Base-by-base conservation (phyloP, 129 eudicot genomes). In the Chrysanthemum makinoi region DNA sequence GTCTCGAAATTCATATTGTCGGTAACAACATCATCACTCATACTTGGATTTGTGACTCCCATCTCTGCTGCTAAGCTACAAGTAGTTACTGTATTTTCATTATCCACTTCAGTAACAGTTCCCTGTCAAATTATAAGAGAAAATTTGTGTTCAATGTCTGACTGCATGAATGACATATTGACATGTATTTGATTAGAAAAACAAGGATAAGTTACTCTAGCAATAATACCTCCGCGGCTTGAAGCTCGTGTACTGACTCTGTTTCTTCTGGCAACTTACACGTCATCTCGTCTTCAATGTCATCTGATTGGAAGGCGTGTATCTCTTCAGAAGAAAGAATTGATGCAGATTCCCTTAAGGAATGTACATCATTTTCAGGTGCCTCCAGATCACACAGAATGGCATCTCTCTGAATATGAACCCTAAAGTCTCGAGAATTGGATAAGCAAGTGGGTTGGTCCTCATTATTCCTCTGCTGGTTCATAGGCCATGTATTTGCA, bases 381-480 rank as follows among this genome's bases (percentile, higher is more conserved):
- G 16, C 67, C 67, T 66, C 72, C 62, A 70, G 75, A 65, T 53
- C 69, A 28, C 54, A 65, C 63, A 8, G 80, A 72, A 30, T 54
- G 28, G 55, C 71, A 50, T 58, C 68, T 43, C 57, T 69, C 43
- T 68, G 84, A 30, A 61, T 51, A 80, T 70, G 77, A 44, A 69
- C 68, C 82, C 82, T 65, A 75, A 58, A 76, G 67, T 73, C 75
- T 43, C 55, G 78, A 28, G 88, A 70, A 67, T 81, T 83, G 61
- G 93, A 79, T 49, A 69, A 75, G 77, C 84, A 66, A 55, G 69
- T 66, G 72, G 66, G 65, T 62, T 77, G 74, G 75, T 72, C 66
- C 65, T 84, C 86, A n/a, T 76, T 66, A 67, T 82, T 83, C 62
- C 84, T 84, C 74, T 88, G 84, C 78, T 83, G 86, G 69, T 70